Base-by-base conservation (phyloP, 139 green algal species). In the Closterium sp. region DNA sequence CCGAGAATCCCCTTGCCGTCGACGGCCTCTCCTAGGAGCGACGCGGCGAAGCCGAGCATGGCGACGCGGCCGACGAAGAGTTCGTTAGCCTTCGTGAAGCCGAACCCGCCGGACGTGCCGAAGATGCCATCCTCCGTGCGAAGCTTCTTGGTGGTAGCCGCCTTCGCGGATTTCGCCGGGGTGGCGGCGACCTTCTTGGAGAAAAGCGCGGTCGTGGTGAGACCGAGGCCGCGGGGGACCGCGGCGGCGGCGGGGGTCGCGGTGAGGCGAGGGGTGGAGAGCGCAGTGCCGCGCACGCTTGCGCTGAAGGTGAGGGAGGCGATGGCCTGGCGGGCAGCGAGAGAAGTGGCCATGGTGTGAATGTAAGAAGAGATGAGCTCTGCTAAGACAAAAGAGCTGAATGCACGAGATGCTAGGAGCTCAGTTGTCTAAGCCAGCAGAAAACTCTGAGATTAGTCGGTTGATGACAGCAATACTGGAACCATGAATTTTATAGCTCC, bases 31-130 rank as follows among this genome's bases (percentile, higher is more conserved):
- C 97, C 97, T 9, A 98, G 89, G 0, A 98, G 90, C 38, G 94
- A 96, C 4, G 96, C 96, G 10, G 96, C 96, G 91, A 98, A 98
- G 90, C 97, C 97, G 50, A 98, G 95, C 95, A 97, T 95, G n/a
- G 97, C 97, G 92, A 97, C 88, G 86, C 97, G 95, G 84, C 97
- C 97, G 7, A 97, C 97, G 88, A 98, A 98, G 50, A 97, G 93
- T 95, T 98, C 96, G 79, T 97, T 97, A 42, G 31, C 89, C 92
- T 96, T 96, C 42, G 95, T 97, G 94, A 97, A 97, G n/a, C 96
- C 96, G 31, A 96, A 97, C 95, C 50, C 95, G 32, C 91, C 93
- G 89, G 88, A 86, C 21, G 88, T 86, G 42, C 42, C 88, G 42
- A 90, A 90, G 88, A 90, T 90, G 28, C 42, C 88, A 28, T 90